phyloP scores from a whole-genome alignment of 2,329 filamentous ascomycete genomes.

The Cercospora brassicicola region DNA sequence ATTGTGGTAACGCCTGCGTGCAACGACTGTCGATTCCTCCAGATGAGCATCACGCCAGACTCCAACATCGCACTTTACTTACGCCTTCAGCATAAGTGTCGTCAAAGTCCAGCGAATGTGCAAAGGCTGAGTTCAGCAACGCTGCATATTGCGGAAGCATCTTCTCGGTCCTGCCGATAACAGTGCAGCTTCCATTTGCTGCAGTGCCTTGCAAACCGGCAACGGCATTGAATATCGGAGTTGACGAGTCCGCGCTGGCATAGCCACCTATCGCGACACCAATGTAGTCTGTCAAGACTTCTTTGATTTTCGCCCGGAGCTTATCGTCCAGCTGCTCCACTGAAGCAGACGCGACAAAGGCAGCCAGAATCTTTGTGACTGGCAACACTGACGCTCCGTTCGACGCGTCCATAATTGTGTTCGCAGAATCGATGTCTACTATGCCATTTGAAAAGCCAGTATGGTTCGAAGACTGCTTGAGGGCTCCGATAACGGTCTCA shows the following conservation, averaged over 20 bases:
- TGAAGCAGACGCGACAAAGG: constrained; percentile 31
- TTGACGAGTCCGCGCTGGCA: constrained; percentile 32
- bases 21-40: constrained; percentile 34
- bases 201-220: constrained; percentile 29
- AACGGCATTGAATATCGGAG: constrained; percentile 33
- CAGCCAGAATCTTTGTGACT: constrained; percentile 31
- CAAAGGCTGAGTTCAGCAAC: constrained; percentile 46
- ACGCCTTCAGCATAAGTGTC: constrained; percentile 46
- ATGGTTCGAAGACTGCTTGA: neutral
- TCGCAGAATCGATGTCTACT: neutral
- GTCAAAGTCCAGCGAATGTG: constrained; percentile 50
- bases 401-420: neutral
- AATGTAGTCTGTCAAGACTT: constrained; percentile 38
- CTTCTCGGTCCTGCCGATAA: constrained; percentile 39
- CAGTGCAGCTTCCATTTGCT: constrained; percentile 34
- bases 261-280: constrained; percentile 33
- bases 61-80: neutral
- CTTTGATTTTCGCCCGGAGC: constrained; percentile 33
- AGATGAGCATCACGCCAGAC: neutral
- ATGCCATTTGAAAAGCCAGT: neutral
- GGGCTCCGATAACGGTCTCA: neutral
- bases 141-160: constrained; percentile 45
- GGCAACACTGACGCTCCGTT: constrained; percentile 20
- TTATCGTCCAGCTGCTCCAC: constrained; percentile 25
- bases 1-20: constrained; percentile 47